These are phyloP conservation scores for Candida golubevii DNA, from an alignment of 805 yeast species.

Conservation along the genomic window DNA sequence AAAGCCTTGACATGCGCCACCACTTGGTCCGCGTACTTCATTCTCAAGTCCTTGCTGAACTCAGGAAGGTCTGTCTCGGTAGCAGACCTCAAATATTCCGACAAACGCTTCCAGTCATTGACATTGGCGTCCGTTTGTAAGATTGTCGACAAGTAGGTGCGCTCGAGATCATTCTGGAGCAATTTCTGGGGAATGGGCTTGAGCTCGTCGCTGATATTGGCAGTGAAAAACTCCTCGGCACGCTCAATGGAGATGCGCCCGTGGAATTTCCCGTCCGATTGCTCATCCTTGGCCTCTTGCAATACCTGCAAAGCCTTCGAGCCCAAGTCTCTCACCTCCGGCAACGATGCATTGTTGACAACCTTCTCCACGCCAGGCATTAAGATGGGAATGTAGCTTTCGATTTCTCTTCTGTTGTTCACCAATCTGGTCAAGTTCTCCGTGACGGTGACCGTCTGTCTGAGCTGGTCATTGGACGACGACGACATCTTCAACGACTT, in stretches of 20 bases:
- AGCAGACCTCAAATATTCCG: constrained; percentile 47
- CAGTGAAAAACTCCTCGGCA: constrained; percentile 42
- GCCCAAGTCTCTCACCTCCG: constrained; percentile 94
- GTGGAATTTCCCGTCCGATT: constrained; percentile 66
- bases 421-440: constrained; percentile 95
- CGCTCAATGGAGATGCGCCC: constrained; percentile 63
- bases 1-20: constrained; percentile 48
- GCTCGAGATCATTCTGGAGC: constrained; percentile 25
- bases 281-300: constrained; percentile 70
- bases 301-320: constrained; percentile 78
- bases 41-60: constrained; percentile 17
- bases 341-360: constrained; percentile 83
- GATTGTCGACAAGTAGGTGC: constrained; percentile 44
- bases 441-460: constrained; percentile 94
- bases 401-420: constrained; percentile 89
- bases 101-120: constrained; percentile 46
- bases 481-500: constrained; percentile 84
- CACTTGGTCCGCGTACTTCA: constrained; percentile 39
- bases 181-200: constrained; percentile 26
- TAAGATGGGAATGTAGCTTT: constrained; percentile 76
- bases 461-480: constrained; percentile 90
- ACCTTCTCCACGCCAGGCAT: constrained; percentile 92
- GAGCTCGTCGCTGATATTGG: constrained; percentile 15
- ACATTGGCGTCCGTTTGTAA: constrained; percentile 41
- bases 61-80: constrained; percentile 16